phyloP scores from a whole-genome alignment of 768 basidiomycete genomes.

The Tricholoma terreum region DNA sequence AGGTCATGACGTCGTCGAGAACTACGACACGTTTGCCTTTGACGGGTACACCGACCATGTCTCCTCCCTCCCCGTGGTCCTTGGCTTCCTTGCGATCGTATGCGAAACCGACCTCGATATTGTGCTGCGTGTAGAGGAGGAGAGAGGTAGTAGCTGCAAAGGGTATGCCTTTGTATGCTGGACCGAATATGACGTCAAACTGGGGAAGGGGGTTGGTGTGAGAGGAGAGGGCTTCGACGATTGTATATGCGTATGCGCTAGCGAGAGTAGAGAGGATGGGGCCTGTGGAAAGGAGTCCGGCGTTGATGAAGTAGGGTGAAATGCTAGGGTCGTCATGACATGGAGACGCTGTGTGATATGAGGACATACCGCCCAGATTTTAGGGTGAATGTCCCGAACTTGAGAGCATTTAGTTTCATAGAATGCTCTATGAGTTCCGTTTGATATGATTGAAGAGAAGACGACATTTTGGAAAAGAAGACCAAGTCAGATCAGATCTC shows the following conservation, averaged over 20 bases:
- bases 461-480: constrained; percentile 16
- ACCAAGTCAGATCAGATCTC: background rate
- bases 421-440: constrained; percentile 65
- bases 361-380: constrained; percentile 87
- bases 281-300: constrained; percentile 82
- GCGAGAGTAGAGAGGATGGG: constrained; percentile 75
- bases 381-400: constrained; percentile 89
- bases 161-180: constrained; percentile 96
- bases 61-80: constrained; percentile 94
- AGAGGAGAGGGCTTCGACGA: constrained; percentile 48
- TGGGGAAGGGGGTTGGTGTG: constrained; percentile 30
- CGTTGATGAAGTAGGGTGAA: constrained; percentile 98
- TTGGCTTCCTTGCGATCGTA: constrained; percentile 97
- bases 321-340: constrained; percentile 37
- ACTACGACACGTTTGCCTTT: constrained; percentile 80
- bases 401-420: constrained; percentile 70
- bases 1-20: constrained; percentile 95
- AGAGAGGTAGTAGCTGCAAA: constrained; percentile 85
- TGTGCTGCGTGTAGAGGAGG: constrained; percentile 63
- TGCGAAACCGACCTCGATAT: constrained; percentile 69
- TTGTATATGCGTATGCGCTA: constrained; percentile 79
- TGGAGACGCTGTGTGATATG: background rate
- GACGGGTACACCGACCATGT: constrained; percentile 84
- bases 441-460: constrained; percentile 48
- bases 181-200: constrained; percentile 90